phyloP scores from a whole-genome alignment of 257 asterid genomes.

The Solanum corneliomulleri region DNA sequence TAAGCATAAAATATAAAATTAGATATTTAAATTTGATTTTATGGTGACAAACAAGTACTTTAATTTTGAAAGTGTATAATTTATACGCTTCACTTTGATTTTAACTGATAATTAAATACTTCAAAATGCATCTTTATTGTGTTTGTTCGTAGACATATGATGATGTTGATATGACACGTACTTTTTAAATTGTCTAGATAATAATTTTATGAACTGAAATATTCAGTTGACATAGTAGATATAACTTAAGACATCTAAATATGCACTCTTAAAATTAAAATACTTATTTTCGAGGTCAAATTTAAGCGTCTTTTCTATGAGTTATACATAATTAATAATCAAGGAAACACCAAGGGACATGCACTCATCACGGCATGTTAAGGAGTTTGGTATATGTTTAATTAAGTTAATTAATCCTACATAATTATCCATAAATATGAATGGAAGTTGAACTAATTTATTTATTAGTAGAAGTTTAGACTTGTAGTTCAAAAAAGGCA shows the following conservation, averaged over 20 bases:
- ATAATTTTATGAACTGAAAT: too few relatives aligned
- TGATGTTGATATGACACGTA: too few relatives aligned
- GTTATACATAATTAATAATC: neutral
- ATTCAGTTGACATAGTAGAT: neutral
- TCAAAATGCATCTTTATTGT: fast-evolving
- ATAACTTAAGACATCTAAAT: too few relatives aligned
- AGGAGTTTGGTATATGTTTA: neutral
- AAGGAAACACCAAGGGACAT: neutral
- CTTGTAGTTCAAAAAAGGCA: neutral
- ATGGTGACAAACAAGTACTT: too few relatives aligned
- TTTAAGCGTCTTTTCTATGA: too few relatives aligned
- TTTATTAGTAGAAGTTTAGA: neutral
- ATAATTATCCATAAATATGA: neutral
- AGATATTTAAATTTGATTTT: too few relatives aligned
- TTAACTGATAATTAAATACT: too few relatives aligned
- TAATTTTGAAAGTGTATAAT: too few relatives aligned
- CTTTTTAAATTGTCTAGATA: too few relatives aligned
- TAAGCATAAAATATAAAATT: too few relatives aligned
- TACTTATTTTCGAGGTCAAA: too few relatives aligned
- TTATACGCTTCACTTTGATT: fast-evolving
- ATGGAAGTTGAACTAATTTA: neutral
- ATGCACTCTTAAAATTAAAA: neutral
- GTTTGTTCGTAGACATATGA: too few relatives aligned
- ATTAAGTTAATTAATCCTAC: neutral
- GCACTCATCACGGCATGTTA: neutral